phyloP scores from a whole-genome alignment of 208 protist species.

The Leishmania guyanensis region DNA sequence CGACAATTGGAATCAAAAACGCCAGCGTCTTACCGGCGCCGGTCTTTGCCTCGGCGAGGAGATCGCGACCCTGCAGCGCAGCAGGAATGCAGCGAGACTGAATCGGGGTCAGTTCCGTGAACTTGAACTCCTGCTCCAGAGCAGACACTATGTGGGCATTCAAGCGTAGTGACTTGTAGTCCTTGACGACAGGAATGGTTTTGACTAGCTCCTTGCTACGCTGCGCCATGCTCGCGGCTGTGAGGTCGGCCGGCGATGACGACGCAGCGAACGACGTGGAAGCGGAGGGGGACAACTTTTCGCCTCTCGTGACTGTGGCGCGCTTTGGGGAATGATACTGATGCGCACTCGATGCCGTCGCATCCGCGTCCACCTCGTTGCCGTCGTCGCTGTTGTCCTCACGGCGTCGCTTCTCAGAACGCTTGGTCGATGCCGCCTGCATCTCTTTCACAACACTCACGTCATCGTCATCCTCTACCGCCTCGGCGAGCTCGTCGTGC shows the following conservation, averaged over 20 bases:
- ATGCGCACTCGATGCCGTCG: neutral
- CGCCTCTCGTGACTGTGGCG: neutral
- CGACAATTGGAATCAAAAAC: constrained; percentile 98
- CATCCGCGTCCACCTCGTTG: neutral
- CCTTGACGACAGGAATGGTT: constrained; percentile 54
- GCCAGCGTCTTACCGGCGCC: constrained; percentile 98
- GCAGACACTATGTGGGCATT: constrained; percentile 85
- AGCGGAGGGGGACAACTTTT: neutral
- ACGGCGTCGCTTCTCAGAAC: constrained; percentile 22
- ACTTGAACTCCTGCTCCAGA: constrained; percentile 91
- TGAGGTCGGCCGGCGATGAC: neutral
- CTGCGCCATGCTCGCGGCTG: constrained; percentile 14
- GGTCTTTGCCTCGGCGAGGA: constrained; percentile 95
- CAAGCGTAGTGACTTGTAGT: constrained; percentile 87
- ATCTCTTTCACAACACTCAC: neutral
- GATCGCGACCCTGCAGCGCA: constrained; percentile 84
- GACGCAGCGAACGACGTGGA: neutral
- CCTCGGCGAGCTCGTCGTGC: constrained; percentile 12
- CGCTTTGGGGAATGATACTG: neutral
- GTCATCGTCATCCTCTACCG: constrained; percentile 3
- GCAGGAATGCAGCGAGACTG: constrained; percentile 93
- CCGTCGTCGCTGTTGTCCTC: constrained; percentile 8
- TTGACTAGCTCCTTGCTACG: constrained; percentile 35
- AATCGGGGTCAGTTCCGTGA: constrained; percentile 96
- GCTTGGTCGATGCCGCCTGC: neutral